Evolutionary conservation across 345 rosid genomes (phyloP), one percentile per base, ranked within the genome.

Genomic region (Firmiana major): DNA sequence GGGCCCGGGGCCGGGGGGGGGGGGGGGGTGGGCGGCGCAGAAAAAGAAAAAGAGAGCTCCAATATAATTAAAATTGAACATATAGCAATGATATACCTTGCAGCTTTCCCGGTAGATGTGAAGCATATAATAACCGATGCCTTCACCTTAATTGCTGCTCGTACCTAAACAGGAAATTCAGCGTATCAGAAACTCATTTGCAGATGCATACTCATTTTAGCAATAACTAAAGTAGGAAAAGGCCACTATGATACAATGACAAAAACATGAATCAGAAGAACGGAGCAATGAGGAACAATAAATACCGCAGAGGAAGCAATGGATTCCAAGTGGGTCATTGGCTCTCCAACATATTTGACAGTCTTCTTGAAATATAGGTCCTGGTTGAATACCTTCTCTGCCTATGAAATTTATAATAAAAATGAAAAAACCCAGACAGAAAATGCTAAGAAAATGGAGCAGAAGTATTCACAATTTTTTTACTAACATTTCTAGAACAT

Each of bases 61-160:
- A 0, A 4, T 28, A 28, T 70, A 28, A 48, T 16, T 48, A 70
- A 48, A 70, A 48, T 49, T 51, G 12, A 71, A 49, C 26, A 49
- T 28, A 49, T 34, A 16, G 17, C 0, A 31, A 19, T 53, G 40
- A 2, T 62, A 76, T 36, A 96, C 99, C 98, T 93, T 67, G 97
- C 99, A 82, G 99, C 98, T 81, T 97, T 90, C 78, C 99, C 97
- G 34, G 97, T 92, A 78, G 99, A 96, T 67, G 99, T 96, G 85
- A 96, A 96, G 85, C 99, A 96, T 77, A 96, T 92, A 53, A 96
- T 92, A 16, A 88, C 97, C 12, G 99, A 96, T 65, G 99, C 98
- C 88, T 92, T 96, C 54, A 96, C 99, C 89, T 96, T 96, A 79
- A 96, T 96, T 57, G 99, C 99, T 40, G 98, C 99, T 51, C 99